Base-by-base conservation (phyloP, 441 rosid species). In the Lepidium campestre region DNA sequence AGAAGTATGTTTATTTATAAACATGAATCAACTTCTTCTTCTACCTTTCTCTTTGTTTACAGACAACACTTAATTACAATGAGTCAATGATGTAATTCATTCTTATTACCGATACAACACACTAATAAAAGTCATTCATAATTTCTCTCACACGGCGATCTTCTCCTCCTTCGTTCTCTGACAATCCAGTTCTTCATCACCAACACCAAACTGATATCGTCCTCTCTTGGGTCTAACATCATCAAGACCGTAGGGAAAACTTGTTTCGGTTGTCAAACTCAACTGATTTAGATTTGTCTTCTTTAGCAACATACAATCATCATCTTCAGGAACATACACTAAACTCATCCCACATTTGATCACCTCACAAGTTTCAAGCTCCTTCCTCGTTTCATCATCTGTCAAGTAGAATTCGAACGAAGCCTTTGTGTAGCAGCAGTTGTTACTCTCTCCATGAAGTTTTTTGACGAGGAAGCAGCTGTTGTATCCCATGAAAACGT, bases 341-440 rank as follows among this genome's bases (percentile, higher is more conserved):
- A 73, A 31, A 67, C 65, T 67, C 69, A 74, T 56, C 32, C 77
- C 77, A 67, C 68, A 73, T 67, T 73, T 73, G 5, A 73, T 41
- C 47, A 73, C 68, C 12, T 73, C 72, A 46, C 65, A 73, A 14
- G 23, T 54, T n/a, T 73, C 65, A 7, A 67, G 10, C 40, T 60
- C 46, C 53, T 45, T 61, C 6, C 6, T 67, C 4, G 36, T 66
- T 15, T 64, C 70, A 60, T 67, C 77, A 67, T 67, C 47, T 0
- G 58, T 73, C 7, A 35, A 72, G 23, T 41, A 73, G 54, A 73
- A 73, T 9, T 73, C 58, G 10, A 67, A 73, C 3, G 53, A 59
- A 46, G 77, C 68, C 32, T 67, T 67, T 20, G 77, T 67, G 63
- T 73, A 60, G 56, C 73, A 50, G 19, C 68, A 73, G 0, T 12